Percentiles rank a stretch among this genome's conserved stretches.
Evolutionary conservation across 805 yeast species (phyloP).

Genomic region (Tetrapisispora nanseiensis): DNA sequence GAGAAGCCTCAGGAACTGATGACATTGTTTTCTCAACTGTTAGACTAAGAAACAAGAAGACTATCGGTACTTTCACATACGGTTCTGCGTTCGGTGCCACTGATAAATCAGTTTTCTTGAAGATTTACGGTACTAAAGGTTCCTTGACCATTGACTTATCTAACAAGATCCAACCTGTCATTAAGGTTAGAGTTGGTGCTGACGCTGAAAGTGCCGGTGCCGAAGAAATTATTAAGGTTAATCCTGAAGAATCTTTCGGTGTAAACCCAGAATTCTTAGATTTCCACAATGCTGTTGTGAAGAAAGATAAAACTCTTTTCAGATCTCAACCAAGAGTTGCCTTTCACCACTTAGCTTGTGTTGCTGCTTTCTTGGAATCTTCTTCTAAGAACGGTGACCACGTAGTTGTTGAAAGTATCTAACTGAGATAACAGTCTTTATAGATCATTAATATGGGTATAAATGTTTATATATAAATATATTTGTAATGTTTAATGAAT

Average conservation of each 20-base stretch:
- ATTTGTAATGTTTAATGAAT: too few species aligned
- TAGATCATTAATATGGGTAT: background rate
- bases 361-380: conserved; percentile 77
- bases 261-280: conserved; percentile 44
- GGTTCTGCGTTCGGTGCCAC: conserved; percentile 83
- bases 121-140: conserved; percentile 73
- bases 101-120: conserved; percentile 54
- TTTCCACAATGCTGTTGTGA: conserved; percentile 49
- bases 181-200: conserved; percentile 28
- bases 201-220: conserved; percentile 20
- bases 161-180: conserved; percentile 31
- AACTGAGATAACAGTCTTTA: background rate
- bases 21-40: conserved; percentile 70
- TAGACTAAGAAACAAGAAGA: conserved; percentile 46
- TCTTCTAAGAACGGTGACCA: conserved; percentile 43
- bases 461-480: too few species aligned
- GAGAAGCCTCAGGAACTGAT: conserved; percentile 69
- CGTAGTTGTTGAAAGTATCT: conserved; percentile 34
- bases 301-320: conserved; percentile 50
- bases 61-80: conserved; percentile 76
- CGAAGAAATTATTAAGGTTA: conserved; percentile 30
- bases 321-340: conserved; percentile 63
- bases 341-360: conserved; percentile 86
- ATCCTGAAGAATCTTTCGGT: conserved; percentile 43
- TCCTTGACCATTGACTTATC: conserved; percentile 58